Base-by-base conservation (phyloP, 2,329 filamentous ascomycete genomes). In the Botrytis fragariae region DNA sequence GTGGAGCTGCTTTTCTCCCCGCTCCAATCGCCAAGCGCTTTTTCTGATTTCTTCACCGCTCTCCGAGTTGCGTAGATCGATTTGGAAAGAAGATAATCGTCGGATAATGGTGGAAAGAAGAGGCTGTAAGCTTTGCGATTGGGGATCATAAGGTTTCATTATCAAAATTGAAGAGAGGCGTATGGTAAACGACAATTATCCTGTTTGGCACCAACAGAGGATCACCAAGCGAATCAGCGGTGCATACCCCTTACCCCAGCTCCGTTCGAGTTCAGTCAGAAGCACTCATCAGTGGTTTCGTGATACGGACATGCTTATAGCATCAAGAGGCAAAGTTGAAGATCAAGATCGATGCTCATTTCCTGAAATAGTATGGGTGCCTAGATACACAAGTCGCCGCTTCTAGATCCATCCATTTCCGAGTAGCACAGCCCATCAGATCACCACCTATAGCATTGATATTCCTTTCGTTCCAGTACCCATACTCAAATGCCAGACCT, bases 11-110 rank as follows among this genome's bases (percentile, higher is more conserved):
- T 18, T 35, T 25, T 67, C 64, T 51, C 64, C 64, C 25, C 64
- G 35, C 64, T 68, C 64, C 64, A 68, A 68, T 68, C 48, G 64
- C 25, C 48, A 39, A 57, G 64, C 64, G 64, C 37, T 42, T 57
- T 57, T 68, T 68, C 25, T 54, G 16, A 6, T 42, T 57, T 29
- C 64, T 68, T 68, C 64, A 68, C 64, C 64, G 64, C 64, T 68
- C 64, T 54, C 64, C 25, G 48, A 32, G 35, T 57, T 68, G 64
- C 64, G 48, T 57, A 54, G 48, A 68, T 68, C 64, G n/a, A 54
- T 42, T 32, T 29, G 64, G 64, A 57, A 68, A 37, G 64, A 39
- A 32, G 42, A n/a, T 42, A 12, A 29, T 68, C 29, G 25, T 68
- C 45, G 45, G 42, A 68, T 54, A 6, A 54, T 10, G 64, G 37